These are phyloP conservation scores for Dryas alaskensis DNA, from an alignment of 306 rosid genomes.

Conservation along the genomic window DNA sequence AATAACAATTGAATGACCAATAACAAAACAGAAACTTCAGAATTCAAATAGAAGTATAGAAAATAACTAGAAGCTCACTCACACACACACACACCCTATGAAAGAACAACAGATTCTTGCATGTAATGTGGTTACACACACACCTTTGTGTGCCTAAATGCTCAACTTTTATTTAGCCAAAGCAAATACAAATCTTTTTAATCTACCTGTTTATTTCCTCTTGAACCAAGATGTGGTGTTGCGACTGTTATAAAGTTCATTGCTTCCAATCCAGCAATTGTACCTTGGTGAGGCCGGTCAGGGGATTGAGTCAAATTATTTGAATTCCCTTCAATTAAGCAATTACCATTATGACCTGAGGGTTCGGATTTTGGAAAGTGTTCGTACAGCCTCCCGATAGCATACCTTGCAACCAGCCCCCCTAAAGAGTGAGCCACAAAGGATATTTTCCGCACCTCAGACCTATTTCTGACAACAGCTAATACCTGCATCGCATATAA, in stretches of 20 bases:
- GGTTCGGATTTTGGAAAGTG: constrained; percentile 39
- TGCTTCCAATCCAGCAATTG: constrained; percentile 84
- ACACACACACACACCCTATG: background rate
- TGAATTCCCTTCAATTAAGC: constrained; percentile 38
- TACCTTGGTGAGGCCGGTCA: constrained; percentile 43
- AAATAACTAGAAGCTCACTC: background rate
- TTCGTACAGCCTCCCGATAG: constrained; percentile 70
- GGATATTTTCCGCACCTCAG: constrained; percentile 73
- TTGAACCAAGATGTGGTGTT: constrained; percentile 96
- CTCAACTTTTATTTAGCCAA: background rate
- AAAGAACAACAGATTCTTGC: background rate
- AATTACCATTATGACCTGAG: constrained; percentile 27
- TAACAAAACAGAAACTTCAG: background rate
- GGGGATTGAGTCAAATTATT: constrained; percentile 33
- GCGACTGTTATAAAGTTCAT: constrained; percentile 90
- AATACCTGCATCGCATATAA: constrained; percentile 52
- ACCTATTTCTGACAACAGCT: constrained; percentile 54
- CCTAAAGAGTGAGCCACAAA: constrained; percentile 98
- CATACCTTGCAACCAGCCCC: constrained; percentile 92
- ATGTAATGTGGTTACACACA: background rate
- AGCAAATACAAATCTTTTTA: constrained; percentile 11
- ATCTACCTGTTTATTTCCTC: constrained; percentile 79
- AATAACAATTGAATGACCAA: background rate
- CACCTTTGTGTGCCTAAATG: background rate
- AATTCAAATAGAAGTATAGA: background rate